phyloP scores from a whole-genome alignment of 495 filamentous ascomycete species.

The Penicillium cinerascens region DNA sequence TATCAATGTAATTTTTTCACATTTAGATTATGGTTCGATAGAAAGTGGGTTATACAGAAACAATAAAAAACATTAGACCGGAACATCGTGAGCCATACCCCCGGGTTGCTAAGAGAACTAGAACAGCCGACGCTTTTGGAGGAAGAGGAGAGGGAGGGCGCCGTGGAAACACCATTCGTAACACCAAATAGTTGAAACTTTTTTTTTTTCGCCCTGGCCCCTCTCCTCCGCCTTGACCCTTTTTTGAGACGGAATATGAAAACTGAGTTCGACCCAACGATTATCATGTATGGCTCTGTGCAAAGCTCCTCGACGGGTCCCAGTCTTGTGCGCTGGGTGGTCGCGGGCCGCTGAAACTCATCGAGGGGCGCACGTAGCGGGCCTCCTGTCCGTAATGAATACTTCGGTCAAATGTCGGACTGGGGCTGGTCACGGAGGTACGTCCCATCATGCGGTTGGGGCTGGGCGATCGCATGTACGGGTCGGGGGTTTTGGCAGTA shows the following conservation, averaged over 20 bases:
- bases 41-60: not conserved
- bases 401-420: conserved; percentile 29
- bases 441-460: conserved; percentile 24
- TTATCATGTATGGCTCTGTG: conserved; percentile 20
- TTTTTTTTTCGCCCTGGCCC: not conserved
- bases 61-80: not conserved
- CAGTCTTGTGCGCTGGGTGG: conserved; percentile 31
- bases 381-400: conserved; percentile 50
- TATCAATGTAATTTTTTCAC: not conserved
- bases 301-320: conserved; percentile 41
- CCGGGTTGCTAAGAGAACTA: not conserved
- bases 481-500: conserved; percentile 37
- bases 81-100: not conserved
- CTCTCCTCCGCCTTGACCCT: too few species aligned
- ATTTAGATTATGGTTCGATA: not conserved
- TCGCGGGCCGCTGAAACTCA: conserved; percentile 58
- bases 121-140: conserved; percentile 3
- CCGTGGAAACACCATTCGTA: conserved; percentile 1
- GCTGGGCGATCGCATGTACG: conserved; percentile 39
- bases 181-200: conserved; percentile 5
- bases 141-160: not conserved
- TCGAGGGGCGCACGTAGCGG: conserved; percentile 51
- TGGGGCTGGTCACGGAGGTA: conserved; percentile 18
- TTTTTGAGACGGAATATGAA: not conserved
- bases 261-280: not conserved